phyloP scores from a whole-genome alignment of 768 basidiomycete species.

The Sporobolomyces roseus region DNA sequence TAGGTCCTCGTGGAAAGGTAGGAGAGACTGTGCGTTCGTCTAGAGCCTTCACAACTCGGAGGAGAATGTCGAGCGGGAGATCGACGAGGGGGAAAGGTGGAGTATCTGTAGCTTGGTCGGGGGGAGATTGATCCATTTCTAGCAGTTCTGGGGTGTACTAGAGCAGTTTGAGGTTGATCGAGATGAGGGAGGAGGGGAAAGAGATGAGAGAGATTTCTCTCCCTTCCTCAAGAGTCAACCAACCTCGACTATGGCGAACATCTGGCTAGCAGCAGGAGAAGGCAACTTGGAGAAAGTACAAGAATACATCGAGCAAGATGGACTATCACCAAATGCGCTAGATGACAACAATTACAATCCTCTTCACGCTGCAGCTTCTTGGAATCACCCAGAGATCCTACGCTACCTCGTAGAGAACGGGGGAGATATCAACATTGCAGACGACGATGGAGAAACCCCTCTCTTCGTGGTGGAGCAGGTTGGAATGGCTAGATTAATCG shows the following conservation, averaged over 20 bases:
- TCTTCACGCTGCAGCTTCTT: conserved; percentile 53
- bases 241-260: conserved; percentile 41
- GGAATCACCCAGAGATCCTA: conserved; percentile 51
- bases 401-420: conserved; percentile 49
- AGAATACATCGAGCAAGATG: conserved; percentile 28
- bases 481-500: conserved; percentile 48
- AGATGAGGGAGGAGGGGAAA: background rate
- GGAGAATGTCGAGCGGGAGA: conserved; percentile 15
- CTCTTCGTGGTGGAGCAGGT: conserved; percentile 51
- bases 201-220: background rate
- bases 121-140: too few species aligned
- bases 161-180: background rate
- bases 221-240: background rate
- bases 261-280: conserved; percentile 52
- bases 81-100: conserved; percentile 20
- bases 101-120: too few species aligned
- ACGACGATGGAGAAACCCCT: conserved; percentile 53
- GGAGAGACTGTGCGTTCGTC: conserved; percentile 25
- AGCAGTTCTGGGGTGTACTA: too few species aligned
- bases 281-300: conserved; percentile 51
- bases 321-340: conserved; percentile 25
- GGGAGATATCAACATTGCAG: conserved; percentile 51
- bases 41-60: conserved; percentile 7
- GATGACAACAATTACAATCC: conserved; percentile 40
- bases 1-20: conserved; percentile 27